These are phyloP conservation scores for Claviceps africana DNA, from an alignment of 2,329 filamentous ascomycete species.

Conservation along the genomic window DNA sequence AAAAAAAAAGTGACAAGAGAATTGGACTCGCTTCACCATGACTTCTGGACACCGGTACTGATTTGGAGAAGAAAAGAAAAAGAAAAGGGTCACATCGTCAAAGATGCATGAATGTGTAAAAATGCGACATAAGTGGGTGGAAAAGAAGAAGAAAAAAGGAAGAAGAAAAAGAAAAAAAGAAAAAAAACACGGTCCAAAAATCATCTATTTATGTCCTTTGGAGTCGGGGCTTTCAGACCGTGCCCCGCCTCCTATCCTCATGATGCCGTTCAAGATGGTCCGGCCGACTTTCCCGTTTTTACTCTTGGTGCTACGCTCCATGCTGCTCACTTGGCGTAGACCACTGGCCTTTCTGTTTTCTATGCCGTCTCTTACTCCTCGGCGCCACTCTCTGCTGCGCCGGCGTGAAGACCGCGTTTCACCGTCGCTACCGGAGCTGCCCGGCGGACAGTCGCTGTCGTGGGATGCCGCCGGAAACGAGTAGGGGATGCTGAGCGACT, in stretches of 20 bases:
- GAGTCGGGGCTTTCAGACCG: constrained; percentile 27
- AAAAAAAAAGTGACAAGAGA: not conserved
- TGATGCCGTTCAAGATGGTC: constrained; percentile 30
- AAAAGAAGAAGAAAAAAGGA: not conserved
- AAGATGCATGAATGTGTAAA: not conserved
- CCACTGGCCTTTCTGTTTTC: constrained; percentile 16
- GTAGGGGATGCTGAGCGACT: constrained; percentile 19
- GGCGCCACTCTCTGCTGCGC: constrained; percentile 19
- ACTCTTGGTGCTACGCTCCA: constrained; percentile 16
- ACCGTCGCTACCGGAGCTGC: constrained; percentile 37
- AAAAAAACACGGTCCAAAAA: not conserved
- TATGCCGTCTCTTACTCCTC: constrained; percentile 12
- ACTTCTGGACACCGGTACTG: not conserved
- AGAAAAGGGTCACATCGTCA: not conserved
- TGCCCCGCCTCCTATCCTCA: constrained; percentile 27
- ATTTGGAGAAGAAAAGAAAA: too few relatives aligned
- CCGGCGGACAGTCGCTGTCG: constrained; percentile 25
- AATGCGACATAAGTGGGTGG: too few relatives aligned
- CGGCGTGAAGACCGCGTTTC: constrained; percentile 10
- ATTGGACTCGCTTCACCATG: not conserved
- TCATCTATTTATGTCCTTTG: constrained; percentile 14
- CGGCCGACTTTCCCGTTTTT: constrained; percentile 28
- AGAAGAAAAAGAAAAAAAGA: constrained; percentile 1
- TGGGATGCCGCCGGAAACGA: constrained; percentile 13
- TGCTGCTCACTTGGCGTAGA: constrained; percentile 16